These are phyloP conservation scores for Intubia oerlemansii DNA, from an alignment of 2,329 filamentous ascomycete species.

Conservation along the genomic window DNA sequence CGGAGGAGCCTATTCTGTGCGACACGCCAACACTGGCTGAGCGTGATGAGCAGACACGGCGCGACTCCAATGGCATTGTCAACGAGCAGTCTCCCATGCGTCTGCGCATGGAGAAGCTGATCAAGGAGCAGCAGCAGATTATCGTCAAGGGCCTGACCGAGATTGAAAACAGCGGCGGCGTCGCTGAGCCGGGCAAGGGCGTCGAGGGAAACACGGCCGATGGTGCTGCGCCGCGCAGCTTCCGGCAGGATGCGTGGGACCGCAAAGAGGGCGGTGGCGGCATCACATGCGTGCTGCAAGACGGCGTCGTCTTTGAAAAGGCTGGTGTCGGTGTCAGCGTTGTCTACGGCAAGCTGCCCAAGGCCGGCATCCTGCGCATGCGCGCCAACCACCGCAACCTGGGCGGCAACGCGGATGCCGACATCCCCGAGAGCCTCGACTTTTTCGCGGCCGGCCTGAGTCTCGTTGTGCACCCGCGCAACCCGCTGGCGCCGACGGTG, in stretches of 20 bases:
- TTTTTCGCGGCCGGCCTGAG: constrained; percentile 93
- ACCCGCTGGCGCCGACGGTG: constrained; percentile 93
- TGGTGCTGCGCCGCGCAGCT: constrained; percentile 21
- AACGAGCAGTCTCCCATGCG: constrained; percentile 77
- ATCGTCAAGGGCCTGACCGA: constrained; percentile 70
- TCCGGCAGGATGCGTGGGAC: constrained; percentile 70
- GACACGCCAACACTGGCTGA: constrained; percentile 60
- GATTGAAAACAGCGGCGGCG: constrained; percentile 19
- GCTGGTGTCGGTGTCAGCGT: constrained; percentile 88
- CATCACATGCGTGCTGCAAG: constrained; percentile 84
- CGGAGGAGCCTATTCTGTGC: too few species aligned
- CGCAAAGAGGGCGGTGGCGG: constrained; percentile 79
- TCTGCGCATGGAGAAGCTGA: constrained; percentile 89
- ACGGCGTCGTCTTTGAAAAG: constrained; percentile 95
- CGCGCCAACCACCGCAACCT: constrained; percentile 85
- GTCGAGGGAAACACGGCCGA: constrained; percentile 19
- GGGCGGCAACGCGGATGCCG: constrained; percentile 29
- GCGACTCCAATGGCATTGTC: constrained; percentile 43
- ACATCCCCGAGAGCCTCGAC: constrained; percentile 50
- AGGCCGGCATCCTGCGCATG: constrained; percentile 81
- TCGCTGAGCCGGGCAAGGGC: constrained; percentile 2
- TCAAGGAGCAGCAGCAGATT: constrained; percentile 75
- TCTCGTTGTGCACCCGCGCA: constrained; percentile 78
- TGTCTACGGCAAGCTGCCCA: constrained; percentile 79
- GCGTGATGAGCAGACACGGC: constrained; percentile 61